Evolutionary conservation across 768 basidiomycete species (phyloP).

Genomic region (Stropharia rugosoannulata): DNA sequence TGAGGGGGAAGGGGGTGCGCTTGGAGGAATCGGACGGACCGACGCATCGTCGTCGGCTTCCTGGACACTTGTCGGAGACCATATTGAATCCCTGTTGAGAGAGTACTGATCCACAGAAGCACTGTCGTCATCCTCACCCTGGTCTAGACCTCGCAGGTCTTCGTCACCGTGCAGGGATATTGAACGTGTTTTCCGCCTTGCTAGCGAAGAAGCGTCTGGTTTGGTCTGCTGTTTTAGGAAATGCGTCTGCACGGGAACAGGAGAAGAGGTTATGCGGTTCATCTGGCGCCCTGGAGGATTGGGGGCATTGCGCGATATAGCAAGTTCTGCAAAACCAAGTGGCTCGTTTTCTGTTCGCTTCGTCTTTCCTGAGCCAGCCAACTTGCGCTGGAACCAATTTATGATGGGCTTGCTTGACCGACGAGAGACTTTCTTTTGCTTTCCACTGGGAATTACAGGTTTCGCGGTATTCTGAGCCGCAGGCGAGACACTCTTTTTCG

Average conservation of each 20-base stretch:
- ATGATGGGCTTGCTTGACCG: conserved; percentile 84
- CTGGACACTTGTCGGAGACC: conserved; percentile 72
- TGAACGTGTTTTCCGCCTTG: conserved; percentile 46
- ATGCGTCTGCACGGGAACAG: conserved; percentile 32
- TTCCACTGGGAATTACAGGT: conserved; percentile 30
- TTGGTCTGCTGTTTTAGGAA: conserved; percentile 29
- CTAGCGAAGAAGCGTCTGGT: conserved; percentile 28
- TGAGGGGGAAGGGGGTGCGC: conserved; percentile 82
- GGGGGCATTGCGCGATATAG: conserved; percentile 29
- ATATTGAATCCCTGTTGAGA: conserved; percentile 68
- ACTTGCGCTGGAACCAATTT: conserved; percentile 88
- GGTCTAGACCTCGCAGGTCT: conserved; percentile 37
- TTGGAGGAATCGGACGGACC: conserved; percentile 85
- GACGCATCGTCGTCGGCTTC: conserved; percentile 97
- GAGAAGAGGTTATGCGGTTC: conserved; percentile 44
- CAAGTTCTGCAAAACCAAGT: conserved; percentile 29
- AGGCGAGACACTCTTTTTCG: conserved; percentile 19
- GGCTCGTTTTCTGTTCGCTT: conserved; percentile 47
- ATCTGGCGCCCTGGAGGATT: conserved; percentile 31
- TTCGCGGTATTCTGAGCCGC: conserved; percentile 15
- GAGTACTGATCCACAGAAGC: conserved; percentile 53
- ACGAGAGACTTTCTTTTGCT: conserved; percentile 62
- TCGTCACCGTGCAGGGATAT: conserved; percentile 66
- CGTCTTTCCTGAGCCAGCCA: conserved; percentile 63
- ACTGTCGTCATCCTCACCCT: conserved; percentile 45